phyloP scores from a whole-genome alignment of 2,329 filamentous ascomycete genomes.

The Botrytis fabae region DNA sequence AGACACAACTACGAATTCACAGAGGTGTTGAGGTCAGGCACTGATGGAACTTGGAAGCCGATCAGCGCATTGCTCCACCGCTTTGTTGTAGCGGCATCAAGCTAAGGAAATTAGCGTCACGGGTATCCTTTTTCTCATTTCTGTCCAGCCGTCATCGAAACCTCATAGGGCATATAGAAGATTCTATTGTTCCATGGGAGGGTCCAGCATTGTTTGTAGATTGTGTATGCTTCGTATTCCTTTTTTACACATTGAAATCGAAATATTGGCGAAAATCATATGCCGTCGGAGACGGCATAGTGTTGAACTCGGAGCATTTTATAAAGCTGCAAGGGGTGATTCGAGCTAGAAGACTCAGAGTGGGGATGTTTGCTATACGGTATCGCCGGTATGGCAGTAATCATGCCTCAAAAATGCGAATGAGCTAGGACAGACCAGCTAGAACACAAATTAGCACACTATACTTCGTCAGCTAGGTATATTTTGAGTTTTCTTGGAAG shows the following conservation, averaged over 20 bases:
- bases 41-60: neutral
- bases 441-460: neutral
- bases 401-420: neutral
- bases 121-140: neutral
- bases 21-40: slow-evolving; percentile 4
- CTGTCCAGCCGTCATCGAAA: neutral
- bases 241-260: neutral
- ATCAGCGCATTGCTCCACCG: slow-evolving; percentile 1
- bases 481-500: slow-evolving; percentile 11
- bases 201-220: neutral
- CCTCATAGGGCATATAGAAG: neutral
- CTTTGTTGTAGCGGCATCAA: slow-evolving; percentile 3
- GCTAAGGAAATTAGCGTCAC: neutral
- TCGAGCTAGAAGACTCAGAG: slow-evolving; percentile 5
- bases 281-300: neutral
- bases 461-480: neutral
- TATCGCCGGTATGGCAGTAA: neutral
- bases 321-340: slow-evolving; percentile 3
- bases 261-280: neutral
- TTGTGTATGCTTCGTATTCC: neutral
- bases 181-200: slow-evolving; percentile 12
- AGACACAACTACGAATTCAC: neutral
- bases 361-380: neutral
- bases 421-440: neutral
- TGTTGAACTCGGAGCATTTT: neutral